Conservation (phyloP, 306 rosid genomes). For the Mimosa bimucronata region DNA sequence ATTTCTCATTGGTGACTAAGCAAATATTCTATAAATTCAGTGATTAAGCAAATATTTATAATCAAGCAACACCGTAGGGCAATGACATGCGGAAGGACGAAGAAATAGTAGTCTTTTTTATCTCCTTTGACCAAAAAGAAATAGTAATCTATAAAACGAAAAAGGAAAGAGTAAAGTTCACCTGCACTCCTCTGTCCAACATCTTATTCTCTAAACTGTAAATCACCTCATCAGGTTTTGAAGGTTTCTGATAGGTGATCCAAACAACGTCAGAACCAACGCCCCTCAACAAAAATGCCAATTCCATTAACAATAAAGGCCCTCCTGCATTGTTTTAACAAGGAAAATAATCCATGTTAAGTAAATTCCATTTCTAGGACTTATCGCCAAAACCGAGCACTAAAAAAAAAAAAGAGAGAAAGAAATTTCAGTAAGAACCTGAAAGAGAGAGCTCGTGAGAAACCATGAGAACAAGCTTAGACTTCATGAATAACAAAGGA, state of each 20-base stretch:
- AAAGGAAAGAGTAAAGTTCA: slow-evolving; percentile 21
- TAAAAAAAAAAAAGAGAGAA: not conserved
- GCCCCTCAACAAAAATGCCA: slow-evolving; percentile 73
- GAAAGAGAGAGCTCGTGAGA: slow-evolving; percentile 88
- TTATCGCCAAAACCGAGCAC: slow-evolving; percentile 22
- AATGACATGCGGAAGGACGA: no score
- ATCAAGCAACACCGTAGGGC: no score
- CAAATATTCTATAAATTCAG: not conserved
- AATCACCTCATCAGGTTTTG: slow-evolving; percentile 53
- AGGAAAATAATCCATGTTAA: not conserved
- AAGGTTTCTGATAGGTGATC: slow-evolving; percentile 68
- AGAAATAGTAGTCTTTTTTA: no score
- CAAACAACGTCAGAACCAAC: slow-evolving; percentile 79
- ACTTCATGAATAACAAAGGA: slow-evolving; percentile 76
- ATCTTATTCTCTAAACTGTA: slow-evolving; percentile 80
- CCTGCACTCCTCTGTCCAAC: slow-evolving; percentile 87
- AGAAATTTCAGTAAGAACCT: slow-evolving; percentile 41
- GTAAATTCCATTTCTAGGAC: slow-evolving; percentile 6
- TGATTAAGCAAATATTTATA: not conserved
- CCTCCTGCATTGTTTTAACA: slow-evolving; percentile 50
- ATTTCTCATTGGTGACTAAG: not conserved
- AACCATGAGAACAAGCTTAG: slow-evolving; percentile 84
- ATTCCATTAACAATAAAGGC: slow-evolving; percentile 81
- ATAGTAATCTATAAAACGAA: not conserved
- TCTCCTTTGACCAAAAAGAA: no score